phyloP scores from a whole-genome alignment of 2,329 filamentous ascomycete genomes.

The Talaromyces sp. region DNA sequence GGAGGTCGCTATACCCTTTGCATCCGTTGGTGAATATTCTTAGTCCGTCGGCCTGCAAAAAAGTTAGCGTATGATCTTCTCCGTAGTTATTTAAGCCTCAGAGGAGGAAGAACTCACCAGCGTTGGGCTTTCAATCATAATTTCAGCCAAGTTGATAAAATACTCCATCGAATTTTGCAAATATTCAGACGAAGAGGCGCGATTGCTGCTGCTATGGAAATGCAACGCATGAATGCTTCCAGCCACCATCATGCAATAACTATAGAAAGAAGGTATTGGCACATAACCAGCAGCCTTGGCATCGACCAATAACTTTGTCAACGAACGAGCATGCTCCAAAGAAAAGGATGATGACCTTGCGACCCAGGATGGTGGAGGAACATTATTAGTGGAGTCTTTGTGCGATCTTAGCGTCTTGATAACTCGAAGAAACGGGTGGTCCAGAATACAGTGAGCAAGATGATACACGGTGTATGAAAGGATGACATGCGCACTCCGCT shows the following conservation, averaged over 20 bases:
- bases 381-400: background rate
- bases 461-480: slow-evolving; percentile 20
- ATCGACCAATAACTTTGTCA: slow-evolving; percentile 19
- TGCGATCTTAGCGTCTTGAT: slow-evolving; percentile 8
- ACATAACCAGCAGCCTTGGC: slow-evolving; percentile 20
- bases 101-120: background rate
- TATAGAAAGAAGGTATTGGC: slow-evolving; percentile 18
- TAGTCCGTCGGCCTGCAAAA: background rate
- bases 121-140: background rate
- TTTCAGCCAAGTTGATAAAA: background rate
- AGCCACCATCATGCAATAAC: slow-evolving; percentile 20
- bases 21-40: background rate
- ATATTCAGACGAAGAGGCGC: background rate
- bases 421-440: slow-evolving; percentile 19
- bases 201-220: background rate
- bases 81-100: background rate
- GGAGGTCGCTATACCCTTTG: background rate
- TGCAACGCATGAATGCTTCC: slow-evolving; percentile 18
- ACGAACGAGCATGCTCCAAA: slow-evolving; percentile 14
- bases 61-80: background rate
- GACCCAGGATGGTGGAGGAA: background rate
- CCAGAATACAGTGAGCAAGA: slow-evolving; percentile 19
- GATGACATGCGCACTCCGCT: slow-evolving; percentile 17
- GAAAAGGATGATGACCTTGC: background rate
- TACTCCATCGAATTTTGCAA: background rate